Evolutionary conservation across 768 basidiomycete genomes (phyloP).

Genomic region (Lactarius vividus): DNA sequence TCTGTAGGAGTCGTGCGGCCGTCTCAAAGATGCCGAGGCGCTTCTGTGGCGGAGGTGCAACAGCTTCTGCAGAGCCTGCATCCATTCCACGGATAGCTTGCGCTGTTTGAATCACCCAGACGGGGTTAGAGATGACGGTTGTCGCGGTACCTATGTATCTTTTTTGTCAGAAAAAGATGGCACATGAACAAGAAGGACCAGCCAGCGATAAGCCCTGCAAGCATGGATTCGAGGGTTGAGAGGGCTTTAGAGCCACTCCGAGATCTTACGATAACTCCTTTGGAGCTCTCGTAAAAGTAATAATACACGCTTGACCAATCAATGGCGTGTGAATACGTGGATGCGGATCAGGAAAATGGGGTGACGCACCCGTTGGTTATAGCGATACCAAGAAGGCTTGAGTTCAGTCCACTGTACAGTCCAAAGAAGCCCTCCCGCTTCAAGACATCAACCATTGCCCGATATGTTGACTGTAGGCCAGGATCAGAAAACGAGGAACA

Average conservation of each 20-base stretch:
- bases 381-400: slow-evolving; percentile 86
- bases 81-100: slow-evolving; percentile 69
- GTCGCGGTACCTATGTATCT: slow-evolving; percentile 71
- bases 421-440: slow-evolving; percentile 81
- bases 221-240: slow-evolving; percentile 82
- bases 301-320: slow-evolving; percentile 71
- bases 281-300: slow-evolving; percentile 81
- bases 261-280: slow-evolving; percentile 53
- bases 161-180: not conserved
- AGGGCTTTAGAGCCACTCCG: slow-evolving; percentile 64
- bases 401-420: slow-evolving; percentile 83
- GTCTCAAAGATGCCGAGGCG: slow-evolving; percentile 67
- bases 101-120: slow-evolving; percentile 95
- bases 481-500: slow-evolving; percentile 6
- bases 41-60: slow-evolving; percentile 37
- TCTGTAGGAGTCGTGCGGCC: slow-evolving; percentile 62
- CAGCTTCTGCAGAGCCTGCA: slow-evolving; percentile 6
- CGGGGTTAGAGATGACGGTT: slow-evolving; percentile 85
- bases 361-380: slow-evolving; percentile 80
- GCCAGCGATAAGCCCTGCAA: slow-evolving; percentile 88
- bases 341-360: not conserved
- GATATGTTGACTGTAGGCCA: slow-evolving; percentile 51
- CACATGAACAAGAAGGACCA: slow-evolving; percentile 20
- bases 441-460: slow-evolving; percentile 71
- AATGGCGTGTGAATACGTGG: not conserved